phyloP scores from a whole-genome alignment of 2,329 filamentous ascomycete genomes.

The Cryphonectria parasitica region DNA sequence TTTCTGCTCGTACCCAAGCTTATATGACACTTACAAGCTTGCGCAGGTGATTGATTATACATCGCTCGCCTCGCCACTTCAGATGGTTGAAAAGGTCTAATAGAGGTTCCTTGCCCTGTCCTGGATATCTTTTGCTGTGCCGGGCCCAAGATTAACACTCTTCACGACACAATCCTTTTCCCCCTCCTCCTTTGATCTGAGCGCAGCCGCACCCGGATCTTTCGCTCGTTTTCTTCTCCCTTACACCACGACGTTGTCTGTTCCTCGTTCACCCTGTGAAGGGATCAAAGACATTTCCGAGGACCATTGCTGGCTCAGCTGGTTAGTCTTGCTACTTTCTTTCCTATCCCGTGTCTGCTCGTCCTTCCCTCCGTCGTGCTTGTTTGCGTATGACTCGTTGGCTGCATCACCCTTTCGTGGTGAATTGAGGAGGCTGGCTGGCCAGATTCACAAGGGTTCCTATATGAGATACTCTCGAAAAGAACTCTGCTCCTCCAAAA shows the following conservation, averaged over 20 bases:
- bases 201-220: slow-evolving; percentile 3
- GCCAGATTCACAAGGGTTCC: background rate
- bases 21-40: slow-evolving; percentile 14
- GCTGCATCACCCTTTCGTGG: background rate
- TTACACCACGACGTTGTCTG: background rate
- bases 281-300: background rate
- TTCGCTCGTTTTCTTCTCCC: background rate
- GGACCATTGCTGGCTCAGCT: background rate
- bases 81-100: background rate
- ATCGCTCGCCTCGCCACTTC: slow-evolving; percentile 11
- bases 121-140: background rate
- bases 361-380: background rate
- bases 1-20: background rate
- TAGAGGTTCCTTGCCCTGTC: slow-evolving; percentile 15
- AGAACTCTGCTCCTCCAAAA: background rate
- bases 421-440: background rate
- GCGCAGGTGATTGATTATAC: slow-evolving; percentile 19
- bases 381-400: background rate
- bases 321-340: background rate
- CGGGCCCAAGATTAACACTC: background rate
- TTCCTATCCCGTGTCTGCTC: background rate
- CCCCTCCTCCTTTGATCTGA: slow-evolving; percentile 8
- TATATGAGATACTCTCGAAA: background rate
- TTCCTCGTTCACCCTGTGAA: background rate
- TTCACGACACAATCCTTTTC: background rate